Base-by-base conservation (phyloP, 2,329 filamentous ascomycete species). In the Nigrospora osmanthi region DNA sequence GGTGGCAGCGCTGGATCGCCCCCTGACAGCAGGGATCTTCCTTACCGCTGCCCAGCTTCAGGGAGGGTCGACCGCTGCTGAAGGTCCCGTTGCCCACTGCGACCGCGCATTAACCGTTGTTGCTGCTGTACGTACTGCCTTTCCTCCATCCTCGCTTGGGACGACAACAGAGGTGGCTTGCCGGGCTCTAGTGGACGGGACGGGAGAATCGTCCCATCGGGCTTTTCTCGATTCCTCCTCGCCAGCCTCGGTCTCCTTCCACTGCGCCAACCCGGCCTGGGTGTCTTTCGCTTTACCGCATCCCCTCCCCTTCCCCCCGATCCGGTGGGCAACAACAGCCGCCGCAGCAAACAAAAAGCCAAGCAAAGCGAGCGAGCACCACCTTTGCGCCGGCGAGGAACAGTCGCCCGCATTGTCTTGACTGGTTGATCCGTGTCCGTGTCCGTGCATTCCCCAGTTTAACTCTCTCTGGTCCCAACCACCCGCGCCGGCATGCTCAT, bases 391-490 rank as follows among this genome's bases (percentile, higher is more conserved):
- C 23, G 23, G 23, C 23, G 23, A 28, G 23, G 23, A 28, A 28
- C 10, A 28, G 35, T 36, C 14, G 17, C n/a, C 17, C 14, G 5
- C 4, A 36, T 13, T 38, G 37, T 13, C n/a, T n/a, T 17, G 16
- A 38, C 7, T 38, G 15, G 14, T 43, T 39, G 43, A 47, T 43
- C 38, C 43, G 43, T 42, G 34, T 50, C 42, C 45, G 30, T 43
- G 41, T n/a, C 35, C 14, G 15, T 40, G 38, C 38, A 40, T 40
- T 6, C 14, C 35, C 35, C 14, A 17, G 14, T n/a, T 17, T 36
- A 36, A n/a, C n/a, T n/a, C 17, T n/a, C 35, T 17, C 35, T 17
- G 17, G 35, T 17, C n/a, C 35, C 35, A n/a, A 17, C n/a, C 35
- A 36, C 35, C 14, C 35, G 11, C 11, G 35, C 6, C 35, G 17